Evolutionary conservation across 208 protist genomes (phyloP).

Genomic region (Trypanosoma melophagium): DNA sequence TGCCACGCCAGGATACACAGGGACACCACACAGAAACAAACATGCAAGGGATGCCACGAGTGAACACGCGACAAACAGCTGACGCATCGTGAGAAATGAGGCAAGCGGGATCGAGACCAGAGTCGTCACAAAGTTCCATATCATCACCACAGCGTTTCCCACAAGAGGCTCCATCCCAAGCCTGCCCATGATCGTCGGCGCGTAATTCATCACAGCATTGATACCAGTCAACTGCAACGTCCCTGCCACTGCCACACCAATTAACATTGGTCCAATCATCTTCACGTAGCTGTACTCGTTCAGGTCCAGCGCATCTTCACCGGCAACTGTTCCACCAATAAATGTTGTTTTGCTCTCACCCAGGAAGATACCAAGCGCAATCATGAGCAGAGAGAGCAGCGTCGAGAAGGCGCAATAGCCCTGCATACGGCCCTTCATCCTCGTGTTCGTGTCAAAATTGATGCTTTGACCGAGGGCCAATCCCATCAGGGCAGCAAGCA

Average conservation of each 20-base stretch:
- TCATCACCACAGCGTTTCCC: too few species aligned
- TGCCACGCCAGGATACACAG: conserved; percentile 71
- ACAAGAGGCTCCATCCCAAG: conserved; percentile 68
- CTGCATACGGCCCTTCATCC: conserved; percentile 63
- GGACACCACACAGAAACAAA: too few species aligned
- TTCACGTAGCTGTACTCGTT: conserved; percentile 55
- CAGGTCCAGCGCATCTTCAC: conserved; percentile 25
- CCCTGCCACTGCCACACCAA: conserved; percentile 51
- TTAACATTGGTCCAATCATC: conserved; percentile 47
- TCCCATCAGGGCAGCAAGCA: conserved; percentile 66
- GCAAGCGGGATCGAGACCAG: too few species aligned
- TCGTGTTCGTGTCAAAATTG: conserved; percentile 36
- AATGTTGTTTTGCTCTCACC: conserved; percentile 13
- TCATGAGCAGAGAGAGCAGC: conserved; percentile 48
- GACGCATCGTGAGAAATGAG: too few species aligned
- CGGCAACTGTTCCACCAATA: conserved; percentile 19
- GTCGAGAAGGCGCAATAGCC: conserved; percentile 64
- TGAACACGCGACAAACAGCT: too few species aligned
- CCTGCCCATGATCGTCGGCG: conserved; percentile 71
- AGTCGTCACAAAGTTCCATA: too few species aligned
- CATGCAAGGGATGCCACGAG: too few species aligned
- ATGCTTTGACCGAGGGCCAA: conserved; percentile 58
- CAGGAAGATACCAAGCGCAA: conserved; percentile 47
- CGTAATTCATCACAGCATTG: conserved; percentile 89
- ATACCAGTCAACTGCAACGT: conserved; percentile 85